These are phyloP conservation scores for Juncus effusus DNA, from an alignment of 176 grass and related monocot species.

Conservation along the genomic window DNA sequence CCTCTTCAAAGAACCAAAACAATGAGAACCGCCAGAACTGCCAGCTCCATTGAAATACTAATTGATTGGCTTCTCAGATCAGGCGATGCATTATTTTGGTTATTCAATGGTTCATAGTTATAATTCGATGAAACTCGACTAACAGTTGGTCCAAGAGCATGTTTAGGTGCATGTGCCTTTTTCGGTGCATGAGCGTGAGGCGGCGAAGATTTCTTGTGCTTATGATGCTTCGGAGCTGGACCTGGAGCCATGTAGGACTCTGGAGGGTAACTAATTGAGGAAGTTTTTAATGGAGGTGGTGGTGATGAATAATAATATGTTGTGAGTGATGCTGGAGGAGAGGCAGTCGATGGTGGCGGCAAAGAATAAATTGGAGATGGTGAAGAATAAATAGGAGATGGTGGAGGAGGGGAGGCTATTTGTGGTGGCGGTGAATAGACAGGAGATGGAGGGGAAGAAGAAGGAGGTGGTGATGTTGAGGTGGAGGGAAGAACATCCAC, in stretches of 20 bases:
- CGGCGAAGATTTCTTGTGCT: background rate
- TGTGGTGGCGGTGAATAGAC: too few relatives aligned
- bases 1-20: slow-evolving; percentile 11
- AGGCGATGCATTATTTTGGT: background rate
- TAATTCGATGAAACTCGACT: background rate
- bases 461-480: slow-evolving; percentile 1
- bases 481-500: slow-evolving; percentile 17
- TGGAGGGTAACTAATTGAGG: background rate
- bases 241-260: background rate
- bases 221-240: background rate
- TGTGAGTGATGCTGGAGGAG: too few relatives aligned
- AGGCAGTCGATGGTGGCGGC: too few relatives aligned
- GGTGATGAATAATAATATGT: background rate
- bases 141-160: background rate
- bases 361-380: too few relatives aligned
- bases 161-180: background rate
- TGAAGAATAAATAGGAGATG: too few relatives aligned
- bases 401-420: too few relatives aligned
- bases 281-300: background rate
- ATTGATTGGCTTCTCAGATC: background rate
- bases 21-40: slow-evolving; percentile 3
- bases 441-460: background rate
- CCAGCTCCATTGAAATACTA: background rate
- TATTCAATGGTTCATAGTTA: background rate
- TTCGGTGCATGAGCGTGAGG: background rate